Evolutionary conservation across 208 protist genomes (phyloP), one percentile per base, ranked within the genome.

Genomic region (Trypanosoma scelopori): DNA sequence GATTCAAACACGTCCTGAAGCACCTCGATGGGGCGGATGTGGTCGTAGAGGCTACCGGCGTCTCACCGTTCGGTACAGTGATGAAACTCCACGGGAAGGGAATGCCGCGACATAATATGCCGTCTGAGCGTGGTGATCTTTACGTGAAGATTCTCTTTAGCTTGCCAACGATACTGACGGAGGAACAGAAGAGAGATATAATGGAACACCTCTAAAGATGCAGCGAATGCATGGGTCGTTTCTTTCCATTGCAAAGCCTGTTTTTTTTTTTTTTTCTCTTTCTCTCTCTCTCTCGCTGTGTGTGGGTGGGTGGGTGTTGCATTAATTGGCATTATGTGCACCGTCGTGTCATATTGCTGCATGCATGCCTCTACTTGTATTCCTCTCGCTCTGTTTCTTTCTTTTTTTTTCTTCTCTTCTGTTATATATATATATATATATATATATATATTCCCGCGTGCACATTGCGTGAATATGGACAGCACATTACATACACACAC

Each of bases 71-170:
- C 41, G 85, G 80, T n/a, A 78, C 77, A 18, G 85, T 92, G 52
- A 13, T 96, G 41, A 79, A 72, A 27, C 18, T 97, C 0, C 23
- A 35, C 9, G 92, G 93, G 15, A 91, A 97, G 71, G 96, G 96
- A n/a, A 97, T 98, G 91, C 95, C 96, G 11, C 71, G 82, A 47
- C 79, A 94, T 47, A 60, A 93, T 59, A 74, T 91, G 30, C 81
- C 91, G 0, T 95, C 87, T 0, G 84, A 96, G 72, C 63, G 75
- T 1, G 96, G 96, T 5, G 91, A 98, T 69, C 71, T 98, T 1
- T 95, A 92, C 74, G 83, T 98, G 42, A 67, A 70, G 16, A 72
- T 97, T 45, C 65, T 76, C 25, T 91, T 97, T 55, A 52, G 80
- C 6, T 78, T 98, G 51, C 95, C 95, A 0, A 60, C 57, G 12